phyloP scores from a whole-genome alignment of 257 asterid species.

The Plantago ovata region DNA sequence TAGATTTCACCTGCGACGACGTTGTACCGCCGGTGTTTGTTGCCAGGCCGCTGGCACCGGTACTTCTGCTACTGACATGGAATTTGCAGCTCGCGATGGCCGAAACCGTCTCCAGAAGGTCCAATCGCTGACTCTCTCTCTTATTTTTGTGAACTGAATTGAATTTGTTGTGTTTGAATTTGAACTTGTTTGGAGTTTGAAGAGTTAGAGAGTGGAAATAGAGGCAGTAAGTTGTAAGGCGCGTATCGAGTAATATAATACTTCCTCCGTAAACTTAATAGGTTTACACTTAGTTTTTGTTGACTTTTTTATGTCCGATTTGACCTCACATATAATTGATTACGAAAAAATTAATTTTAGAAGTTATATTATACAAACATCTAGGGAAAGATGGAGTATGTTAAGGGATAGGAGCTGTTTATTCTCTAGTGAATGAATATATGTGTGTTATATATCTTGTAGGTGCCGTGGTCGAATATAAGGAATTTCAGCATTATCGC shows the following conservation, averaged over 20 bases:
- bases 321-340: too few relatives aligned
- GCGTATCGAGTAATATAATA: too few relatives aligned
- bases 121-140: neutral
- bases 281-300: too few relatives aligned
- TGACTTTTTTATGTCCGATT: too few relatives aligned
- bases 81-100: constrained; percentile 52
- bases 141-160: neutral
- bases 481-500: constrained; percentile 94
- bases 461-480: constrained; percentile 79
- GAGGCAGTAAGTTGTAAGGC: too few relatives aligned
- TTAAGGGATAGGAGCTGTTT: too few relatives aligned
- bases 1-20: constrained; percentile 22
- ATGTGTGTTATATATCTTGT: constrained; percentile 14
- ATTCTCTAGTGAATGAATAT: constrained; percentile 7
- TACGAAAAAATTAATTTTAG: too few relatives aligned
- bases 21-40: constrained; percentile 25
- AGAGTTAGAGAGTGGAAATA: too few relatives aligned
- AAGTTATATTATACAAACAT: too few relatives aligned
- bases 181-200: neutral
- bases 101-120: constrained; percentile 87
- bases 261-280: too few relatives aligned
- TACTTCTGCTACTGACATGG: constrained; percentile 35
- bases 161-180: neutral
- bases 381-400: too few relatives aligned
- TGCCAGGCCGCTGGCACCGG: constrained; percentile 47